phyloP scores from a whole-genome alignment of 169 alveolate genomes.

The Miamiensis avidus region DNA sequence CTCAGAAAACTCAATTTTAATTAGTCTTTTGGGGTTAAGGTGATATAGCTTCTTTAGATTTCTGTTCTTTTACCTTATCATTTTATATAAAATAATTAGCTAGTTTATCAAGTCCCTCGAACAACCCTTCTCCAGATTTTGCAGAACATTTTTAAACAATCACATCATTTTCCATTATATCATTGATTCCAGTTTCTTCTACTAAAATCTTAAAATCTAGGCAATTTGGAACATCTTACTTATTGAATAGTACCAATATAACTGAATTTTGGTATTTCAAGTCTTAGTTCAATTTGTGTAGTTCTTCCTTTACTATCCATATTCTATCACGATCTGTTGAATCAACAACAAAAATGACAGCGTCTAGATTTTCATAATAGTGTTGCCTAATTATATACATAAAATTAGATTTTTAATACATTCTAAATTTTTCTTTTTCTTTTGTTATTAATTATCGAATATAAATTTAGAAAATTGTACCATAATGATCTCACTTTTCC shows the following conservation, averaged over 20 bases:
- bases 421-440: background rate
- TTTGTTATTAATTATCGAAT: too few relatives aligned
- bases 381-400: slow-evolving; percentile 7
- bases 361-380: slow-evolving; percentile 62
- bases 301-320: slow-evolving; percentile 57
- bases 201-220: slow-evolving; percentile 27
- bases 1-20: too few relatives aligned
- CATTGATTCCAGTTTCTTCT: slow-evolving; percentile 34
- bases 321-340: slow-evolving; percentile 67
- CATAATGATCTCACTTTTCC: slow-evolving; percentile 59
- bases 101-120: slow-evolving; percentile 35
- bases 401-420: too few relatives aligned
- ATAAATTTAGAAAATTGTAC: slow-evolving; percentile 5
- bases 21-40: too few relatives aligned
- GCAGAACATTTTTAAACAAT: slow-evolving; percentile 35
- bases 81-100: slow-evolving; percentile 13
- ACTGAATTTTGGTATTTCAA: slow-evolving; percentile 34
- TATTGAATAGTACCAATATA: slow-evolving; percentile 31
- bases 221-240: slow-evolving; percentile 31
- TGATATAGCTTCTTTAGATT: too few relatives aligned
- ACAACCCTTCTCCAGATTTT: slow-evolving; percentile 40
- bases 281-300: slow-evolving; percentile 24
- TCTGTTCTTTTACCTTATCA: too few relatives aligned
- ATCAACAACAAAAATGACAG: slow-evolving; percentile 70
- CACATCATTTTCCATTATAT: slow-evolving; percentile 23